Evolutionary conservation across 2,329 filamentous ascomycete genomes (phyloP), one percentile per base, ranked within the genome.

Genomic region (Aspergillus aculeatus): DNA sequence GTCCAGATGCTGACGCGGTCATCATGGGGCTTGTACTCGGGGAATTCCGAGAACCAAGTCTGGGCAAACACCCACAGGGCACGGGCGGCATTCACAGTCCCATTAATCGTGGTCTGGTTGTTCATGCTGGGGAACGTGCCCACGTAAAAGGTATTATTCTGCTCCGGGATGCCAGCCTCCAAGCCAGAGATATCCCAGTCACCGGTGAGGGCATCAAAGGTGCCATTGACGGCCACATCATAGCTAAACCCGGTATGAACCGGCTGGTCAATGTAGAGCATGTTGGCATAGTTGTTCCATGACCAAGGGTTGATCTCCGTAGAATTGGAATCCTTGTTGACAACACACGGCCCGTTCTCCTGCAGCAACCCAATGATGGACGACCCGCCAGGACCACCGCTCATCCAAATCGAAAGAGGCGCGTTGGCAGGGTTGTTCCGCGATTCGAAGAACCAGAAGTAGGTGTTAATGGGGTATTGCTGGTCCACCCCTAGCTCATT

Each of bases 241-340:
- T 87, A 87, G 11, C 82, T 85, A 66, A 86, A 83, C 0, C 85
- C 85, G 4, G 84, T 82, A 50, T 83, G 81, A 10, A 80, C 82
- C 9, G 85, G 89, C 71, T 90, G 84, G 66, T 91, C 88, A 65
- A 91, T 84, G 73, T 88, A 90, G 16, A 91, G 82, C 81, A 89
- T 84, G 64, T 89, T 89, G 62, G 82, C 83, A 24, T 83, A 80
- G 64, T 85, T 84, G 61, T 84, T 86, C 83, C 85, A 89, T 1
- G 84, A 84, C 74, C 83, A 86, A 0, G 84, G 83, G 64, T 89
- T 89, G 24, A 78, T 63, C 16, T 72, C 71, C 0, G 81, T 80
- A n/a, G 71, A 73, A 68, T 84, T 83, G 50, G 80, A 81, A 41
- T 84, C 81, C 47, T 75, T 72, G 48, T 82, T 81, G 31, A 87